Evolutionary conservation across 208 protist genomes (phyloP).

Genomic region (Acanthamoeba lenticulata): DNA sequence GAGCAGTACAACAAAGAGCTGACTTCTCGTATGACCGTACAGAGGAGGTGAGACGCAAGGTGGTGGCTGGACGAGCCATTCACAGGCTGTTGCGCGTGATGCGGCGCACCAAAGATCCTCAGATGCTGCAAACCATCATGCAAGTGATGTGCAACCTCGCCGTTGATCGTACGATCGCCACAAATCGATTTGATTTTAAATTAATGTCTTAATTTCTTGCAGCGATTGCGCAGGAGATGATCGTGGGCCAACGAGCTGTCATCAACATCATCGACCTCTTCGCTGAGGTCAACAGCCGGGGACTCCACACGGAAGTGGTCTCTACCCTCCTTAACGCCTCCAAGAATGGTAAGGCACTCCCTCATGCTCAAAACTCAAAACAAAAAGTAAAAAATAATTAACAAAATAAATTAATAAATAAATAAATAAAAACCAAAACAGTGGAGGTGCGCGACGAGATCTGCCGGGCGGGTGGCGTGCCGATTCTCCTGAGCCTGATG

Average conservation of each 20-base stretch:
- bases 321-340: constrained; percentile 1
- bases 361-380: too few species aligned
- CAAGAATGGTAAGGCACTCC: not conserved
- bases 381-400: too few species aligned
- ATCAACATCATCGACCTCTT: constrained; percentile 19
- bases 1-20: too few species aligned
- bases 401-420: too few species aligned
- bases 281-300: not conserved
- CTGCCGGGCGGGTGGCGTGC: not conserved
- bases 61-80: not conserved
- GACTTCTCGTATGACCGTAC: not conserved
- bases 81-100: not conserved
- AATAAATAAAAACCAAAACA: too few species aligned
- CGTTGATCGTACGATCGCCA: not conserved
- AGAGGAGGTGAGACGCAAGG: not conserved
- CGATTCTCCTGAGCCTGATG: not conserved
- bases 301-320: not conserved
- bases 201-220: too few species aligned
- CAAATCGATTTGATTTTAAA: too few species aligned
- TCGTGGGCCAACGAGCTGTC: not conserved
- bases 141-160: constrained; percentile 10
- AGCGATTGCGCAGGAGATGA: not conserved
- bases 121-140: not conserved
- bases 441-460: constrained; percentile 24
- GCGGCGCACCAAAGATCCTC: not conserved